phyloP scores from a whole-genome alignment of 805 yeast species.

The Ogataea pilisensis region DNA sequence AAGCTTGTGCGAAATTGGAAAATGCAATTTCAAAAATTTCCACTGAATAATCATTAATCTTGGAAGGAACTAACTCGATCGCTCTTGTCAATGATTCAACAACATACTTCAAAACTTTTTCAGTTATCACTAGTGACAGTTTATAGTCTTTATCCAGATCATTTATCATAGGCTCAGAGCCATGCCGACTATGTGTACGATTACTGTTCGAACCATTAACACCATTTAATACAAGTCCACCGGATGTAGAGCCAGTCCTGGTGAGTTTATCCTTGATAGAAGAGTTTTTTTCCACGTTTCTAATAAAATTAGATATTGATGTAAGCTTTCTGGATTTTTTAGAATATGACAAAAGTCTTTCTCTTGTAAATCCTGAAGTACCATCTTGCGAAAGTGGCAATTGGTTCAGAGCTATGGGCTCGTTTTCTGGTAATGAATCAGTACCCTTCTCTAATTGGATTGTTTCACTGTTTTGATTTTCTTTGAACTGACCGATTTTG shows the following conservation, averaged over 20 bases:
- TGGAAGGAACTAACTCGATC: conserved; percentile 65
- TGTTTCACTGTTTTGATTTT: conserved; percentile 13
- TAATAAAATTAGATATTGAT: conserved; percentile 44
- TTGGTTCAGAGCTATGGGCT: neutral
- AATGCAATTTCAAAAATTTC: conserved; percentile 66
- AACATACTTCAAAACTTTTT: conserved; percentile 59
- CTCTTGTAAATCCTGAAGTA: conserved; percentile 3
- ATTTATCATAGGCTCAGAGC: conserved; percentile 1
- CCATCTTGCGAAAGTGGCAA: neutral
- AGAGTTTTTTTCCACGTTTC: conserved; percentile 41
- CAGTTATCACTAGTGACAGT: conserved; percentile 47
- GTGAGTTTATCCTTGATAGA: conserved; percentile 30
- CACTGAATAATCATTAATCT: conserved; percentile 55
- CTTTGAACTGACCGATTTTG: conserved; percentile 26
- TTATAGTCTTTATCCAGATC: conserved; percentile 9
- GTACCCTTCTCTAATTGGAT: conserved; percentile 11
- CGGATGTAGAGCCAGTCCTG: conserved; percentile 2
- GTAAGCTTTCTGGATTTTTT: conserved; percentile 23
- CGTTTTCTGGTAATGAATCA: conserved; percentile 1
- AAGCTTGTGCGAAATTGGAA: conserved; percentile 66
- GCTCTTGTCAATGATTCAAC: conserved; percentile 77
- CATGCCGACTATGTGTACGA: conserved; percentile 1
- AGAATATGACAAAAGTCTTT: conserved; percentile 13
- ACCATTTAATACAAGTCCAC: neutral
- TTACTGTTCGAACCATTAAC: neutral